phyloP scores from a whole-genome alignment of 2,329 filamentous ascomycete species.

The Aspergillus vadensis region DNA sequence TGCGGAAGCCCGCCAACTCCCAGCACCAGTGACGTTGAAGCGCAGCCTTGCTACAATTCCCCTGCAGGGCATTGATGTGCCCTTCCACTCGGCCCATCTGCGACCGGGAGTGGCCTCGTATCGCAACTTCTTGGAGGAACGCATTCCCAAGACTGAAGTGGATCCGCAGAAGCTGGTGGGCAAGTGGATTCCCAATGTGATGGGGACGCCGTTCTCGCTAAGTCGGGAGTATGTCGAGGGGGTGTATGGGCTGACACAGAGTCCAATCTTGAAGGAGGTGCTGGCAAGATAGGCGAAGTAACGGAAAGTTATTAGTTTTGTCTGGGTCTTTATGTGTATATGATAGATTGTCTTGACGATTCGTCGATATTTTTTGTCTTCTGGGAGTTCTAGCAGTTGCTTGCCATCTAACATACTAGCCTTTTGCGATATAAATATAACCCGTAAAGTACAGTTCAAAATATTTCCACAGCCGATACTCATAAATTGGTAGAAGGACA shows the following conservation, averaged over 20 bases:
- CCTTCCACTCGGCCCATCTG: constrained; percentile 10
- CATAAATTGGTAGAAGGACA: too few species aligned
- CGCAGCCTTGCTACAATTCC: constrained; percentile 6
- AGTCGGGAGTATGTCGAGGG: not conserved
- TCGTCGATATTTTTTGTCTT: not conserved
- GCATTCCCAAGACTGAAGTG: not conserved
- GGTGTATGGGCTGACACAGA: not conserved
- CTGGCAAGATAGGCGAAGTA: not conserved
- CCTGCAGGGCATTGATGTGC: constrained; percentile 9
- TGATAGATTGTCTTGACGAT: not conserved
- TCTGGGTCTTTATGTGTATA: not conserved
- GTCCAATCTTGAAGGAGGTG: not conserved
- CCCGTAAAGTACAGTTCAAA: too few species aligned
- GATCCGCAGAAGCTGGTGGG: constrained; percentile 8
- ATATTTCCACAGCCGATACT: too few species aligned
- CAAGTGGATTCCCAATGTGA: constrained; percentile 8
- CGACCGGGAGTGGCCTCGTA: constrained; percentile 4
- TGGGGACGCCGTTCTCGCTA: constrained; percentile 8
- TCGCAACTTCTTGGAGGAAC: constrained; percentile 2
- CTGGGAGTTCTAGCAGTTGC: too few species aligned
- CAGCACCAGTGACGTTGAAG: not conserved
- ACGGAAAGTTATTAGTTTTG: too few species aligned
- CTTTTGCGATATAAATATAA: too few species aligned
- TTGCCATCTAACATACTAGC: too few species aligned
- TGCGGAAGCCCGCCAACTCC: not conserved